Evolutionary conservation across 1,284 basidiomycete genomes (phyloP).

Genomic region (Sporisorium iseilematis-ciliati): DNA sequence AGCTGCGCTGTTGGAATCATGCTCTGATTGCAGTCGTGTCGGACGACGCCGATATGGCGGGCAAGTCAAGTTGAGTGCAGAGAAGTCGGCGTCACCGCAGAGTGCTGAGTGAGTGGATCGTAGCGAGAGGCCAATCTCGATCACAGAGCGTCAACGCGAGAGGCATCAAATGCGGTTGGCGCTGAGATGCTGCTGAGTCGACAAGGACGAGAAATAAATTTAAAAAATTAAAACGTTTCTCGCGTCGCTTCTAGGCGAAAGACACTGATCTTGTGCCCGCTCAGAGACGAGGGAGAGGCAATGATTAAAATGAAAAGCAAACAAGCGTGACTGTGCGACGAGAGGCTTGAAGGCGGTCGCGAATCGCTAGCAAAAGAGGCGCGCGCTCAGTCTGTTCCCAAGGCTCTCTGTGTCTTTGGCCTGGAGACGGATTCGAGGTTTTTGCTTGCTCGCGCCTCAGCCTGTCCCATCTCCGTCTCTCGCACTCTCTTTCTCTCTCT

Average conservation of each 20-base stretch:
- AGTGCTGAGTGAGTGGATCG: background rate
- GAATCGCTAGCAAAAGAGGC: no score
- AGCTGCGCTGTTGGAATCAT: no score
- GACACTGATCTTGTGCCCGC: no score
- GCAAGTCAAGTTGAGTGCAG: background rate
- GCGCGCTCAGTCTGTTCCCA: no score
- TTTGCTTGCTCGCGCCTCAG: background rate
- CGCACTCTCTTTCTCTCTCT: background rate
- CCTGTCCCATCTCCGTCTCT: conserved; percentile 2
- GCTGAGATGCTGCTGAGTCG: conserved; percentile 1
- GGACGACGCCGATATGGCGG: background rate
- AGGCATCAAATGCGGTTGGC: background rate
- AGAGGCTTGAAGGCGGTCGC: no score
- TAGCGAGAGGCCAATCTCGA: background rate
- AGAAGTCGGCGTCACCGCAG: background rate
- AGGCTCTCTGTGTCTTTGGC: no score
- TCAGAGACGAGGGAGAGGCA: no score
- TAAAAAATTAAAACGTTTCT: background rate
- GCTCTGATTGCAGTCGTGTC: background rate
- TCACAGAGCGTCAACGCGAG: conserved; percentile 4
- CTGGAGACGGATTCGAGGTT: conserved; percentile 7
- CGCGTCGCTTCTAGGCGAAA: no score
- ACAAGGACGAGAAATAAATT: background rate
- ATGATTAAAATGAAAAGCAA: no score
- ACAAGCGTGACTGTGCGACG: no score